These are phyloP conservation scores for Spizellomyces punctatus DNA, from an alignment of 192 early-diverging fungal species.

Conservation along the genomic window DNA sequence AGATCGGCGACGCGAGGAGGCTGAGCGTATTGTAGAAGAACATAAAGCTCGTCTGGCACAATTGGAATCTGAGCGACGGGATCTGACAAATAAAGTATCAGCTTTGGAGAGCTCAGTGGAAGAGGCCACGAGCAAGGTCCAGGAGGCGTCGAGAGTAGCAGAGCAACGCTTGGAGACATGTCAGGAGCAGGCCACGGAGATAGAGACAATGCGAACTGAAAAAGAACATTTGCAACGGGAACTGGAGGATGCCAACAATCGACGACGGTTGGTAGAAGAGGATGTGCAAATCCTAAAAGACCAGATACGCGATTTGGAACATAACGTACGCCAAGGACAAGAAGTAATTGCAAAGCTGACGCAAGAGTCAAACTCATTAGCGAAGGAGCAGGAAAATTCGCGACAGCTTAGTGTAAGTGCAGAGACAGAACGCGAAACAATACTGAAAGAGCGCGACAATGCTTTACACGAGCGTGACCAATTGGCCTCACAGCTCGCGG, in stretches of 20 bases:
- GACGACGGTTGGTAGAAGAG: neutral
- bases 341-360: no score
- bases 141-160: no score
- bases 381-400: no score
- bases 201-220: neutral
- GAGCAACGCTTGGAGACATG: neutral
- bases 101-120: neutral
- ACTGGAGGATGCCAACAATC: neutral
- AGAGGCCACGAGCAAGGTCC: no score
- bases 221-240: neutral
- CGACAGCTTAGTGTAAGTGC: no score
- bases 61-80: slow-evolving; percentile 8
- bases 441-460: neutral
- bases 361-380: no score
- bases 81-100: neutral
- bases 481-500: neutral
- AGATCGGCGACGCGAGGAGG: neutral
- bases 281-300: neutral
- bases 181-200: neutral
- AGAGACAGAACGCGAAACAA: no score
- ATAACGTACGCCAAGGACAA: no score
- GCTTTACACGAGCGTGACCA: neutral
- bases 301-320: no score
- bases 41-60: neutral
- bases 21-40: neutral